These are phyloP conservation scores for Penicillium crystallinum DNA, from an alignment of 495 filamentous ascomycete species.

Conservation along the genomic window DNA sequence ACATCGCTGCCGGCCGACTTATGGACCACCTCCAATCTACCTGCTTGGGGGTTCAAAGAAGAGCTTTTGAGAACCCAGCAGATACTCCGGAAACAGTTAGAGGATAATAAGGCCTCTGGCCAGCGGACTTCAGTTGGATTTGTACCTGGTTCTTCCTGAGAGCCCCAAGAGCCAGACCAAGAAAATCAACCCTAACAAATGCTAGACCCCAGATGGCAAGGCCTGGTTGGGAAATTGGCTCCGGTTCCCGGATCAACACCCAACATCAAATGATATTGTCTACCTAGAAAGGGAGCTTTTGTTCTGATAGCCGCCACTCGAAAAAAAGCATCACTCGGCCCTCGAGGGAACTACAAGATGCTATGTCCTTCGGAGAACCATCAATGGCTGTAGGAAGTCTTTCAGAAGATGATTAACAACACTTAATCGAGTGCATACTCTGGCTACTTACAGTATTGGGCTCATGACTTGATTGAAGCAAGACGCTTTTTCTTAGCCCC, in stretches of 20 bases:
- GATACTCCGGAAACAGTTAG: slow-evolving; percentile 51
- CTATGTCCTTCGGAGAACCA: neutral
- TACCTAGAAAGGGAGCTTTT: neutral
- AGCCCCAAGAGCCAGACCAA: neutral
- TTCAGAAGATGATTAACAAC: too few relatives aligned
- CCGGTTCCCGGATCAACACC: neutral
- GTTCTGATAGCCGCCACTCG: neutral
- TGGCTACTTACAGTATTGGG: neutral
- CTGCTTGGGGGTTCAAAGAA: slow-evolving; percentile 68
- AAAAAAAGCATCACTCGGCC: neutral
- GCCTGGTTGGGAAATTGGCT: neutral
- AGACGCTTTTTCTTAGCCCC: slow-evolving; percentile 3
- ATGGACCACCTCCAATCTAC: slow-evolving; percentile 64
- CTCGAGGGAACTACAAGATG: neutral
- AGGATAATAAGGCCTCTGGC: slow-evolving; percentile 45
- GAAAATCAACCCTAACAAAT: too few relatives aligned
- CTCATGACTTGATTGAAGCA: neutral
- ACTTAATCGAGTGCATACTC: neutral
- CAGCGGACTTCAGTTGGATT: slow-evolving; percentile 73
- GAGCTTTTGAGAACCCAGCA: slow-evolving; percentile 63
- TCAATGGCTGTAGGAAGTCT: neutral
- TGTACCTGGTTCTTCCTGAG: slow-evolving; percentile 44
- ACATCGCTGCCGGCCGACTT: slow-evolving; percentile 63
- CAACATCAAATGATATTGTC: neutral
- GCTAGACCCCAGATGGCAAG: neutral